Evolutionary conservation across 2,329 filamentous ascomycete species (phyloP).

Genomic region (Ascochyta koolunga): DNA sequence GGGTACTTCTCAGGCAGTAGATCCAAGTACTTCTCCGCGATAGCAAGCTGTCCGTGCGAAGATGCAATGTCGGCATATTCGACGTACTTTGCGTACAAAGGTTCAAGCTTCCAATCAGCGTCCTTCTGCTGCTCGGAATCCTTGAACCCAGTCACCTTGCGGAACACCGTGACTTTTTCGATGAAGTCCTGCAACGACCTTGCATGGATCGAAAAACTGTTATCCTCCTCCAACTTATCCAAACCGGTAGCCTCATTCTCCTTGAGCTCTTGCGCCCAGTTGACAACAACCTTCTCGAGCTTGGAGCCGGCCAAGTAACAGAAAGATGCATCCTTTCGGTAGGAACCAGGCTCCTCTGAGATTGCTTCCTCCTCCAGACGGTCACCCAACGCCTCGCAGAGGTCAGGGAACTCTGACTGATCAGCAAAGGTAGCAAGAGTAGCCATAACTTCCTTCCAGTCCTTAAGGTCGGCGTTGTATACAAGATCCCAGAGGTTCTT

Average conservation of each 20-base stretch:
- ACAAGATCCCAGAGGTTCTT: conserved; percentile 99
- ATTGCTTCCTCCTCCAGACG: conserved; percentile 80
- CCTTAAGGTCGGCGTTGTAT: conserved; percentile 87
- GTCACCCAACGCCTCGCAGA: conserved; percentile 94
- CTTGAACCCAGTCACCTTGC: conserved; percentile 88
- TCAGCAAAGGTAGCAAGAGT: conserved; percentile 95
- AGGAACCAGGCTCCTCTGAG: conserved; percentile 55
- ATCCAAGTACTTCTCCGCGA: conserved; percentile 90
- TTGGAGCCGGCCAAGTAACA: conserved; percentile 96
- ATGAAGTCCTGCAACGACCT: conserved; percentile 89
- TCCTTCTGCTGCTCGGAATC: conserved; percentile 74
- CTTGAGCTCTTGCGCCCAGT: conserved; percentile 89
- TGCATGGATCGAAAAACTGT: conserved; percentile 90
- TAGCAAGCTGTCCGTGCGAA: conserved; percentile 81
- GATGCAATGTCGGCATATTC: conserved; percentile 97
- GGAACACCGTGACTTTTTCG: conserved; percentile 97
- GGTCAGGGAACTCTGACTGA: conserved; percentile 86
- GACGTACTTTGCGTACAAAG: conserved; percentile 91
- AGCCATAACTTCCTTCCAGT: conserved; percentile 98
- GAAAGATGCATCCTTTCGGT: conserved; percentile 89
- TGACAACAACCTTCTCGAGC: conserved; percentile 92
- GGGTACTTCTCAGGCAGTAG: conserved; percentile 83
- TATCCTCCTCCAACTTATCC: conserved; percentile 72
- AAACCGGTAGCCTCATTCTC: conserved; percentile 80
- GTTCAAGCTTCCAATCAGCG: conserved; percentile 85